Base-by-base conservation (phyloP, 2,329 filamentous ascomycete species). In the Shiraia bambusicola region DNA sequence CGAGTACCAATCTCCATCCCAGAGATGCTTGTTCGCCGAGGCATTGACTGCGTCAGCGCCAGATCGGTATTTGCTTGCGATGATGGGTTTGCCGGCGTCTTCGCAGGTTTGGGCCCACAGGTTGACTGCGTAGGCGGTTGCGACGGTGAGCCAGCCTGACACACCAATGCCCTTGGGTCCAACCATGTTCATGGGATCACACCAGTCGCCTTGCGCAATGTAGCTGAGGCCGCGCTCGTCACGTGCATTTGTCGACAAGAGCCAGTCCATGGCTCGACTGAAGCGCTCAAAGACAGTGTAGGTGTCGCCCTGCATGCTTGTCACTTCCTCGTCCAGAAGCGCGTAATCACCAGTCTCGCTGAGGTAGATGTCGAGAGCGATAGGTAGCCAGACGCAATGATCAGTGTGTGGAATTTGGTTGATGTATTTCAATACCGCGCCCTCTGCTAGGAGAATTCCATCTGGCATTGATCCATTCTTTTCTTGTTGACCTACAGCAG, bases 181-280 rank as follows among this genome's bases (percentile, higher is more conserved):
- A n/a, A 79, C 78, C 78, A 81, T 81, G 61, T 81, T 81, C 74
- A 81, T 78, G 3, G 78, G 78, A 46, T 81, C 78, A 50, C 78
- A 81, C 78, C 78, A 81, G 57, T 81, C 78, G 26, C 78, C 78
- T 58, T 80, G 77, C 0, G 76, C 76, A 49, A 81, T 80, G 63
- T 75, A 81, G 56, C 75, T 79, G 6, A 81, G 69, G 0, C 78
- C 78, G 3, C 77, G 74, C 15, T 71, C 58, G 47, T 81, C 78
- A 36, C 77, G 75, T 2, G 75, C 69, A 3, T 52, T 54, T 1
- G 47, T 50, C 2, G 59, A 63, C 6, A 80, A 67, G 0, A 81
- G 66, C 76, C 76, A 81, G 61, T 80, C 73, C 76, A 81, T 79
- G 28, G 78, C 77, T n/a, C 74, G 72, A 57, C 72, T 71, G 59